Base-by-base conservation (phyloP, 352 stramenopile species). In the Globisporangium ultimum region DNA sequence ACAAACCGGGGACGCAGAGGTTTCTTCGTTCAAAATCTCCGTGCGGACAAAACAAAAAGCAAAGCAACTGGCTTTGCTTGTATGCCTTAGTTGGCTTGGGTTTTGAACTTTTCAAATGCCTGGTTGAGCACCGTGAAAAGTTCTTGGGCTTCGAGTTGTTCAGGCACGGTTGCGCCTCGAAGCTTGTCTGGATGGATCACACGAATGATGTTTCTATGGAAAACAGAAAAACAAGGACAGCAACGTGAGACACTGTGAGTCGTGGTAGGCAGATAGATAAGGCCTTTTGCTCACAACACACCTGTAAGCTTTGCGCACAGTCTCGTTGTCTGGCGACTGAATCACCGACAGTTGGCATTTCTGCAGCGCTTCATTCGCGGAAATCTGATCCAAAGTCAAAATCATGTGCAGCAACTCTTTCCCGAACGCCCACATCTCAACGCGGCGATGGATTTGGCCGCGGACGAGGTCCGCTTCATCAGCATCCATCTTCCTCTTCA, bases 61-160 rank as follows among this genome's bases (percentile, higher is more conserved):
- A 17, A 17, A 32, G 3, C n/a, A 61, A 10, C 9, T 14, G 18
- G 12, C 24, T 45, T 43, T 12, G 12, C 40, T 45, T 45, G 15
- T 10, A 20, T 21, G 14, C 11, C 46, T 61, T 38, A 53, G 60
- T n/a, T 54, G 72, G 61, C 53, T 58, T 77, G 68, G 34, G 68
- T 75, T 63, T 95, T 94, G 55, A 89, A 93, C 55, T 83, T 85
- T 57, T 95, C 84, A 61, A 94, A 95, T n/a, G 83, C 83, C 63
- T 93, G 79, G 60, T 94, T 95, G 32, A 94, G 65, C 41, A 94
- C 80, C 17, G 85, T 95, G 65, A 95, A 95, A 22, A 95, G 73
- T 58, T 93, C 87, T 24, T 92, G 91, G 5, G 87, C 84, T 62
- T 91, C 87, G 9, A 94, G 57, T 49, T 95, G 84, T 34, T 95